These are phyloP conservation scores for Lithohypha guttulata DNA, from an alignment of 2,329 filamentous ascomycete species.

Conservation along the genomic window DNA sequence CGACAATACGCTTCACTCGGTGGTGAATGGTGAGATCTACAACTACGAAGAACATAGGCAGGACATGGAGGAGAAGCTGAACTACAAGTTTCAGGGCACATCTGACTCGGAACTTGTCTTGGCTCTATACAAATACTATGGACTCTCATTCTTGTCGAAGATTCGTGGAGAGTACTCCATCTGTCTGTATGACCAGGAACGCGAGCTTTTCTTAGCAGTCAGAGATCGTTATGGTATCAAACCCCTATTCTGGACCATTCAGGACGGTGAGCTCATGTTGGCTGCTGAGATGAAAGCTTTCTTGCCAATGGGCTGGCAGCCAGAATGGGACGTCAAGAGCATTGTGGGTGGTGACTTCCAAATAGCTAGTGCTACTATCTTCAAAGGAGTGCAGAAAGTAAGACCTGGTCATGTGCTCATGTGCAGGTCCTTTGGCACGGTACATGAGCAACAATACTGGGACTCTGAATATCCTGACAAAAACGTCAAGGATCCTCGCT, in stretches of 20 bases:
- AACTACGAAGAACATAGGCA: slow-evolving; percentile 38
- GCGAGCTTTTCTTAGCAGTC: slow-evolving; percentile 36
- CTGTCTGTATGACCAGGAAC: slow-evolving; percentile 39
- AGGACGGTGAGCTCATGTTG: slow-evolving; percentile 34
- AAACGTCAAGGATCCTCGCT: slow-evolving; percentile 32
- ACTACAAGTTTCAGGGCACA: slow-evolving; percentile 36
- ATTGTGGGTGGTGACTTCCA: slow-evolving; percentile 36
- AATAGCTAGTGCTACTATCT: slow-evolving; percentile 38
- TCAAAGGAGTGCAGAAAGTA: slow-evolving; percentile 39
- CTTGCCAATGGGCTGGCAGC: slow-evolving; percentile 39
- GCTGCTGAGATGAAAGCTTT: slow-evolving; percentile 47
- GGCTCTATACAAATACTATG: slow-evolving; percentile 42
- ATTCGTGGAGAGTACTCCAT: slow-evolving; percentile 47
- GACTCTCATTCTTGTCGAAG: slow-evolving; percentile 35
- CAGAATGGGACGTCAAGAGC: slow-evolving; percentile 43
- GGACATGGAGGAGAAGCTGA: slow-evolving; percentile 26
- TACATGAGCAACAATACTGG: slow-evolving; percentile 41
- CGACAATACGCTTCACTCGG: slow-evolving; percentile 38
- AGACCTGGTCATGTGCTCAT: slow-evolving; percentile 36
- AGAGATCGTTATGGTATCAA: slow-evolving; percentile 46
- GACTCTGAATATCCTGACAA: slow-evolving; percentile 44
- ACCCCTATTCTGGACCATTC: slow-evolving; percentile 42
- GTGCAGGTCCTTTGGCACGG: slow-evolving; percentile 29
- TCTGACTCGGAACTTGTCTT: slow-evolving; percentile 45
- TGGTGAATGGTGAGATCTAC: slow-evolving; percentile 54